Conservation (phyloP, 192 early-diverging fungal species). For the Coemansia sp. region DNA sequence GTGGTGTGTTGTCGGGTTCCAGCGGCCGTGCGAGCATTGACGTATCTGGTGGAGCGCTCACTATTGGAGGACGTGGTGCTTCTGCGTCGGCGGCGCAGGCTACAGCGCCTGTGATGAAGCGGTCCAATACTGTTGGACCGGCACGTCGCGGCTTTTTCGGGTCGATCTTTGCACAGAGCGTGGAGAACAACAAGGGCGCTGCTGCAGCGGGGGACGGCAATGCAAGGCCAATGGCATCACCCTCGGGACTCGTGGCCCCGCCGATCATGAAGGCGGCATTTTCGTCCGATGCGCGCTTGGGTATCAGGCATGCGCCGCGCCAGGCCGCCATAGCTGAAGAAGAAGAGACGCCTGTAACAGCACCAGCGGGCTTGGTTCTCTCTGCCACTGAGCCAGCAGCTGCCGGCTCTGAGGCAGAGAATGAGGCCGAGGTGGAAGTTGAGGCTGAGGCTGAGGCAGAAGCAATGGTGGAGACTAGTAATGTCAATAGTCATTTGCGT, state of each 20-base stretch:
- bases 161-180: constrained; percentile 16
- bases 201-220: not conserved
- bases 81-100: not conserved
- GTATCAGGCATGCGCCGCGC: not conserved
- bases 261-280: constrained; percentile 7
- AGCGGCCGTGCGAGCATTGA: constrained; percentile 39
- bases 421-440: not conserved
- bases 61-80: not conserved
- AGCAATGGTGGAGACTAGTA: too few species aligned
- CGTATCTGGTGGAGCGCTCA: constrained; percentile 12
- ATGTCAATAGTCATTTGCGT: too few species aligned
- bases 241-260: constrained; percentile 1
- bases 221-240: not conserved
- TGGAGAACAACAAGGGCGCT: not conserved
- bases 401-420: not conserved
- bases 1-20: not conserved
- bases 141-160: constrained; percentile 25
- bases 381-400: not conserved
- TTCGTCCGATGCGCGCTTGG: constrained; percentile 12
- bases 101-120: constrained; percentile 31
- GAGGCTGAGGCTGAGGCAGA: constrained; percentile 2
- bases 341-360: not conserved
- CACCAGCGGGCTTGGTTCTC: too few species aligned
- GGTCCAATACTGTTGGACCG: constrained; percentile 45
- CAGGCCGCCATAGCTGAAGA: constrained; percentile 7